Base-by-base conservation (phyloP, 1,284 basidiomycete species). In the Fomitopsis palustris region DNA sequence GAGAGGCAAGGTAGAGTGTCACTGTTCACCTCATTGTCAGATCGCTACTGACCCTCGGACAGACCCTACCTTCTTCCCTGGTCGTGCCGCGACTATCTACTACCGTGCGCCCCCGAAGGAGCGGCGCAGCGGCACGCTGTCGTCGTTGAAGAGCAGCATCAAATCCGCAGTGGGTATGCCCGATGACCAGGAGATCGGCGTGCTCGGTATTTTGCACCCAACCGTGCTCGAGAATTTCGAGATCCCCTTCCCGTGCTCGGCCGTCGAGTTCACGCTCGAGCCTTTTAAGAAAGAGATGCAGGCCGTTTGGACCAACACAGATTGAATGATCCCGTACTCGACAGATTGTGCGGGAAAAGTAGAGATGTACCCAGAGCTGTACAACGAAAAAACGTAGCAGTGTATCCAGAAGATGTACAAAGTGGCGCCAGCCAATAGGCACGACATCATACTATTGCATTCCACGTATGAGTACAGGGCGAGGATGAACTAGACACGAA, bases 61-160 rank as follows among this genome's bases (percentile, higher is more conserved):
- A 95, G 94, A 97, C 74, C 82, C 90, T 0, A 92, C 93, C 52
- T 99, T 90, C 81, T 96, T 99, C 81, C 93, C 95, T 42, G 96
- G 95, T 54, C 90, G 96, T 35, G 94, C 94, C 0, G 96, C 96
- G 5, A 89, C 84, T 39, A 92, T 99, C 68, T 92, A 86, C 77
- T 95, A 93, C 75, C 88, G 96, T 56, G 77, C 87, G 41, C 78
- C 81, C 17, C 74, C 82, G 2, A 65, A 72, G 43, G 76, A 78
- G 53, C 69, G 67, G 59, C 33, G 21, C 49, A 19, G n/a, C n/a
- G 67, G 57, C 41, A 58, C 60, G 27, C 62, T 70, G 16, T 56
- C 65, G 31, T 68, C 62, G 35, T 63, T 71, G 56, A 64, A 70
- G 67, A 62, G 75, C 41, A 75, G 71, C 43, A 67, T 79, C 49